Percentiles rank a stretch among this genome's conserved stretches.
Conservation (phyloP, 2,329 filamentous ascomycete species). For the Monosporascus ibericus region DNA sequence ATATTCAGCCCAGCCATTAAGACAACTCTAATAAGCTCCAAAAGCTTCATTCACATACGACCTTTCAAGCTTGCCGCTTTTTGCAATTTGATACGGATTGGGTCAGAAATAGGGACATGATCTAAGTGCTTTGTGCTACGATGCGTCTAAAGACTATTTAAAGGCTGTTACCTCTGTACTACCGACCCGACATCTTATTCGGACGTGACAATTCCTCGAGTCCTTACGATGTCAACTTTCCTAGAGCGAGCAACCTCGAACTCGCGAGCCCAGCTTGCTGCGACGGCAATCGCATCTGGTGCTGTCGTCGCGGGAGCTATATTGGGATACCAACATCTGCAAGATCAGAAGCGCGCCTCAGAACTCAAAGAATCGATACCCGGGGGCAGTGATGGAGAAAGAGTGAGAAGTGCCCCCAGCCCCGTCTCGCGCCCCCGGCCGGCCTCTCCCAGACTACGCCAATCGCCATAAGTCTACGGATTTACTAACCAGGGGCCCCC, state of each 20-base stretch:
- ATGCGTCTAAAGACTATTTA: neutral
- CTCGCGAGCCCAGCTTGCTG: conserved; percentile 55
- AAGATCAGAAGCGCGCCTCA: conserved; percentile 46
- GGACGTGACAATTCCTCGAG: neutral
- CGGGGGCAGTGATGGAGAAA: conserved; percentile 27
- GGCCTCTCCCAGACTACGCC: neutral
- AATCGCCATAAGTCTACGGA: neutral
- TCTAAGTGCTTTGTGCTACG: neutral
- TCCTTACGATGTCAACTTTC: conserved; percentile 28
- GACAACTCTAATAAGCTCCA: neutral
- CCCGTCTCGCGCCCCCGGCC: neutral
- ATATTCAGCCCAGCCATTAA: no score
- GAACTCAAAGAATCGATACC: conserved; percentile 58
- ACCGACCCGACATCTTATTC: no score
- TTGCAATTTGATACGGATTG: neutral
- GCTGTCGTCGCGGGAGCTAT: conserved; percentile 54
- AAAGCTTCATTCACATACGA: neutral
- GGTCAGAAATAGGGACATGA: neutral
- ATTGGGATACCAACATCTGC: conserved; percentile 56
- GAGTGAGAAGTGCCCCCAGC: conserved; percentile 22
- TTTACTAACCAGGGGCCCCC: conserved; percentile 13
- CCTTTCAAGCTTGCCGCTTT: neutral
- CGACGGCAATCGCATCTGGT: conserved; percentile 63
- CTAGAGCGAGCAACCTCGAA: conserved; percentile 37
- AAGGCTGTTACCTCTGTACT: no score